Base-by-base conservation (phyloP, 1,139 yeast species). In the Lizanozyma gosingica region DNA sequence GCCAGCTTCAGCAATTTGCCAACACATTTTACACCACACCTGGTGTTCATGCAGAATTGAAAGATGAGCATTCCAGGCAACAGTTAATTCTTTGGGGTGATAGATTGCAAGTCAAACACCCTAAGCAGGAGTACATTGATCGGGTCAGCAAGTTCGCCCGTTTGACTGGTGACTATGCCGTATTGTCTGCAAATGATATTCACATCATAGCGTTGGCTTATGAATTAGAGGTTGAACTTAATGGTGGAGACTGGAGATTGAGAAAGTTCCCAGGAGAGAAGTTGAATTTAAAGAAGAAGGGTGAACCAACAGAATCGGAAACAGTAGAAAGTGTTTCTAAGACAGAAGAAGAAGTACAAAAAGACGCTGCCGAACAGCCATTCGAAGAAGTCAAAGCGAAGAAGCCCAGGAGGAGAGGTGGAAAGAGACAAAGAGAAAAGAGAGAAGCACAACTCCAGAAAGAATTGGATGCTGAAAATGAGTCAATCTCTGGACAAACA, bases 141-240 rank as follows among this genome's bases (percentile, higher is more conserved):
- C 75, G 74, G 44, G 95, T 88, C 11, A 67, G 74, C 11, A 76
- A 73, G 6, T 90, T 92, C 66, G 83, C 98, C 16, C 83, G 77
- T 54, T 65, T 83, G 42, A 90, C 98, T 1, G 98, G 99, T 55
- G 99, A 94, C 64, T 83, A 71, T 49, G 68, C 85, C 2, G 97
- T 92, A 3, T 71, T 94, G 45, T 86, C 96, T 47, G 76, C 80
- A 14, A 90, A 94, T 47, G 99, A 92, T 81, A 67, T 94, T 37
- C 96, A 88, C 54, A 81, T 94, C 42, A 73, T 94, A 45, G 98
- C 99, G 0, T 69, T 92, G 50, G 80, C 96, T 2, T 87, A 88
- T 56, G 97, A 92, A 57, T 61, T 94, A 40, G 96, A 90, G 49
- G 69, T 71, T 37, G 92, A 86, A 55, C 54, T 71, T 41, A 81